phyloP scores from a whole-genome alignment of 176 grass and related monocot genomes.

The Oryza nivara region DNA sequence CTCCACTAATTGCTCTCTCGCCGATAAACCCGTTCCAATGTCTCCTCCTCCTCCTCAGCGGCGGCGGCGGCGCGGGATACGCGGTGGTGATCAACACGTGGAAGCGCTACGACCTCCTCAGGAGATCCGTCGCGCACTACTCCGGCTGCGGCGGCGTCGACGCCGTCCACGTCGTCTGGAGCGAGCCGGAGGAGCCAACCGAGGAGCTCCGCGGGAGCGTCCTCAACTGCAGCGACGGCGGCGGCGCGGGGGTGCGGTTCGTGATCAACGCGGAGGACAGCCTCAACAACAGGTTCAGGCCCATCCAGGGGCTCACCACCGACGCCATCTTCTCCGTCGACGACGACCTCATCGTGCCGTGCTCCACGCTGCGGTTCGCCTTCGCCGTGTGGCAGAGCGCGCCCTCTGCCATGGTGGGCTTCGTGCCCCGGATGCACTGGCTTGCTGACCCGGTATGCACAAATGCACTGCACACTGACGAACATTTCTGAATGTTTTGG shows the following conservation, averaged over 20 bases:
- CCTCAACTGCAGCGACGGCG: constrained; percentile 26
- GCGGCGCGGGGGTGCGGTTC: constrained; percentile 36
- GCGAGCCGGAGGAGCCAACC: constrained; percentile 67
- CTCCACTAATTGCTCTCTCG: too few relatives aligned
- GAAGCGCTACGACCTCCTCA: constrained; percentile 74
- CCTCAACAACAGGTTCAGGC: constrained; percentile 94
- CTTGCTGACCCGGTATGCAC: constrained; percentile 38
- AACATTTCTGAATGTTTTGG: not conserved
- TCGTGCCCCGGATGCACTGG: constrained; percentile 92
- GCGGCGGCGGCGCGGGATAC: constrained; percentile 55
- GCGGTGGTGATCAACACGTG: constrained; percentile 92
- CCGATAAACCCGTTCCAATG: not conserved
- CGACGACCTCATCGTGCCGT: constrained; percentile 85
- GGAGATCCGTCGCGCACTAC: constrained; percentile 65
- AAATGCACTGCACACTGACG: not conserved
- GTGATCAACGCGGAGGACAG: constrained; percentile 64
- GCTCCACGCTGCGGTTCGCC: constrained; percentile 74
- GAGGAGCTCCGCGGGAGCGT: constrained; percentile 44
- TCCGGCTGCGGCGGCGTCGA: constrained; percentile 65
- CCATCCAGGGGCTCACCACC: constrained; percentile 52
- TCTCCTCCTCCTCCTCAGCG: not conserved
- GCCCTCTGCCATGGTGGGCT: constrained; percentile 75
- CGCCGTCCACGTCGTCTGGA: constrained; percentile 85
- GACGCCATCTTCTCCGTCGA: constrained; percentile 92
- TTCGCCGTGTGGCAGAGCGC: constrained; percentile 72